Conservation (phyloP, 75 land plant species). For the Selaginella moellendorffii region DNA sequence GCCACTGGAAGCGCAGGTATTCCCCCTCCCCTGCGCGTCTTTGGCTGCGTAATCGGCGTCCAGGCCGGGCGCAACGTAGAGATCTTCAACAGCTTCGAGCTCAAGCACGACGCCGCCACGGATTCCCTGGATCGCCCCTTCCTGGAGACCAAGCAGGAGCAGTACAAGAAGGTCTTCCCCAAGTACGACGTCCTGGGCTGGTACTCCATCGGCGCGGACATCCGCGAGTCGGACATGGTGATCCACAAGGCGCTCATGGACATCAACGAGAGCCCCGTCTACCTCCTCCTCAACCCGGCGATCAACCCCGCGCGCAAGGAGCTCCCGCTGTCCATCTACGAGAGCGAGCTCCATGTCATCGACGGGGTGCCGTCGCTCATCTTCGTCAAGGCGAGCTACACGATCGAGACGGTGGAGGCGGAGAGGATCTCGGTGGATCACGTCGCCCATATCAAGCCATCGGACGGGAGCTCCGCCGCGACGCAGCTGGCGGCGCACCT, state of each 20-base stretch:
- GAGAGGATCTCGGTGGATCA: slow-evolving; percentile 85
- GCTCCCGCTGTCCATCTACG: slow-evolving; percentile 78
- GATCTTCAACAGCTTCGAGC: slow-evolving; percentile 98
- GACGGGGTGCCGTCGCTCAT: slow-evolving; percentile 96
- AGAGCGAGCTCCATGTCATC: slow-evolving; percentile 95
- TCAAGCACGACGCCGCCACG: slow-evolving; percentile 42
- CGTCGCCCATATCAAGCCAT: slow-evolving; percentile 97
- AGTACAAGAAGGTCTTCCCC: slow-evolving; percentile 97
- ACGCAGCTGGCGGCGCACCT: slow-evolving; percentile 99
- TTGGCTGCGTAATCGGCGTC: slow-evolving; percentile 87
- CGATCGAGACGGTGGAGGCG: slow-evolving; percentile 42
- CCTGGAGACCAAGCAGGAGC: slow-evolving; percentile 80
- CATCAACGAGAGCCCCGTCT: slow-evolving; percentile 94
- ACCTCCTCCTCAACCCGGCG: slow-evolving; percentile 77
- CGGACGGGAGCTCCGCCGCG: slow-evolving; percentile 95
- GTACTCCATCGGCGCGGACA: slow-evolving; percentile 92
- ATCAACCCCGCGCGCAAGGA: slow-evolving; percentile 94
- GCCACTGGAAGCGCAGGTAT: slow-evolving; percentile 8
- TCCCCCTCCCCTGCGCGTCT: no score
- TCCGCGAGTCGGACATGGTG: slow-evolving; percentile 75
- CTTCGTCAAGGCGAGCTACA: slow-evolving; percentile 87
- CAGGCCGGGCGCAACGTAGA: slow-evolving; percentile 88
- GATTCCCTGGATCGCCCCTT: slow-evolving; percentile 64
- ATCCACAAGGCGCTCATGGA: slow-evolving; percentile 96
- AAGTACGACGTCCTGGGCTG: slow-evolving; percentile 89